phyloP scores from a whole-genome alignment of 1,139 yeast genomes.

The Blastobotrys raffinosifermentans region DNA sequence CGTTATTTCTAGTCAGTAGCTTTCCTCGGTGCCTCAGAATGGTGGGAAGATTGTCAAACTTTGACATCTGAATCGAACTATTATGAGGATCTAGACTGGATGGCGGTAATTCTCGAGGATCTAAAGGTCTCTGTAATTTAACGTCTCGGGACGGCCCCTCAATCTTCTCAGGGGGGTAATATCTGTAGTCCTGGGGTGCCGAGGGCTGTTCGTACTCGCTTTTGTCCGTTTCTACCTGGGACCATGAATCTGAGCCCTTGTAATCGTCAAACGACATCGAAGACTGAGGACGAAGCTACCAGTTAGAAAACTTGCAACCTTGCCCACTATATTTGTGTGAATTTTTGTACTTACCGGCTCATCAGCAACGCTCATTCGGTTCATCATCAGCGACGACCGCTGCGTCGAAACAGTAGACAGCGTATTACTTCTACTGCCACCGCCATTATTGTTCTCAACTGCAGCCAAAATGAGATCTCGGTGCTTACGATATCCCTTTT shows the following conservation, averaged over 20 bases:
- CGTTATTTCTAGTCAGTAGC: slow-evolving; percentile 59
- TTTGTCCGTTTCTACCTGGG: slow-evolving; percentile 2
- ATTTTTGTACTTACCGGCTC: slow-evolving; percentile 11
- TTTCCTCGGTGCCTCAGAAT: slow-evolving; percentile 69
- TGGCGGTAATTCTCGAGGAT: slow-evolving; percentile 38
- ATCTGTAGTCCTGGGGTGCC: background rate
- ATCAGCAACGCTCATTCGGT: slow-evolving; percentile 8
- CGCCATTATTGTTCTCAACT: slow-evolving; percentile 39
- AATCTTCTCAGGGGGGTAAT: background rate
- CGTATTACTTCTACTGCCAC: slow-evolving; percentile 25
- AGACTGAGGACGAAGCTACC: too few relatives aligned
- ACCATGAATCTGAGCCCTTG: slow-evolving; percentile 1
- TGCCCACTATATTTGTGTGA: too few relatives aligned
- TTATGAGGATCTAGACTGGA: slow-evolving; percentile 32
- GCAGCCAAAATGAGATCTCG: slow-evolving; percentile 42
- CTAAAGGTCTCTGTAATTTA: slow-evolving; percentile 35
- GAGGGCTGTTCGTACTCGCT: background rate
- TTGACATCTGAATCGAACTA: slow-evolving; percentile 30
- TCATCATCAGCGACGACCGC: slow-evolving; percentile 5
- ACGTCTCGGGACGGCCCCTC: slow-evolving; percentile 11
- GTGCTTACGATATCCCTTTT: slow-evolving; percentile 59
- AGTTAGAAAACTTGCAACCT: too few relatives aligned
- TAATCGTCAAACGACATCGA: too few relatives aligned
- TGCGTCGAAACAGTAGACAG: slow-evolving; percentile 13
- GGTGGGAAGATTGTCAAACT: slow-evolving; percentile 58